Conservation (phyloP, 1,284 basidiomycete species). For the Cutaneotrichosporon sp. region DNA sequence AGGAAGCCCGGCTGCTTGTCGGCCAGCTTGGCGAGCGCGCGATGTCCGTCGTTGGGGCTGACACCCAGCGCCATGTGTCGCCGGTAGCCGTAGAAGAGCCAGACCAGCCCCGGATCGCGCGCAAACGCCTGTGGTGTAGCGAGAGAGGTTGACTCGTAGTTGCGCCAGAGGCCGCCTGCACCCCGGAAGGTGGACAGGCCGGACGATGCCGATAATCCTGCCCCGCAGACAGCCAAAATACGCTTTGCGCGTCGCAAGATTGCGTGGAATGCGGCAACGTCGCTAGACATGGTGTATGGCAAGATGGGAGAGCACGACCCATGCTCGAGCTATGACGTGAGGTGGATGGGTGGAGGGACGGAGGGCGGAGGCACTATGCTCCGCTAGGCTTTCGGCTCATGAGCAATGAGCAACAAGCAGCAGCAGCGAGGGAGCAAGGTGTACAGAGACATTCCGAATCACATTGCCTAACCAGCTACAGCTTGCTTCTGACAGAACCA, state of each 20-base stretch:
- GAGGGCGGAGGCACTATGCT: not conserved
- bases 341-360: not conserved
- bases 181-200: conserved; percentile 24
- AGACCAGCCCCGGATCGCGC: conserved; percentile 19
- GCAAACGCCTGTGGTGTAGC: conserved; percentile 20
- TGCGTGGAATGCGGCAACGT: conserved; percentile 19
- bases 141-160: conserved; percentile 16
- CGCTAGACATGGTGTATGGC: conserved; percentile 14
- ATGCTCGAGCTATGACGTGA: too few species aligned
- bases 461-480: not conserved
- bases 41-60: conserved; percentile 14
- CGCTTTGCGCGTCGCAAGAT: conserved; percentile 11
- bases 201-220: conserved; percentile 15
- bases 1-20: conserved; percentile 1
- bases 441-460: not conserved
- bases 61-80: conserved; percentile 17
- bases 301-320: too few species aligned
- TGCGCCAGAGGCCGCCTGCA: conserved; percentile 22
- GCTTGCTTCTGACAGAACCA: too few species aligned
- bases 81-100: conserved; percentile 23
- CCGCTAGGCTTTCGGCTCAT: not conserved
- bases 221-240: conserved; percentile 21
- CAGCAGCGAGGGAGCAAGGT: not conserved
- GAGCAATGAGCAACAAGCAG: too few species aligned
- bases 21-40: conserved; percentile 13